These are phyloP conservation scores for Stenocarpella maydis DNA, from an alignment of 2,329 filamentous ascomycete genomes.

Conservation along the genomic window DNA sequence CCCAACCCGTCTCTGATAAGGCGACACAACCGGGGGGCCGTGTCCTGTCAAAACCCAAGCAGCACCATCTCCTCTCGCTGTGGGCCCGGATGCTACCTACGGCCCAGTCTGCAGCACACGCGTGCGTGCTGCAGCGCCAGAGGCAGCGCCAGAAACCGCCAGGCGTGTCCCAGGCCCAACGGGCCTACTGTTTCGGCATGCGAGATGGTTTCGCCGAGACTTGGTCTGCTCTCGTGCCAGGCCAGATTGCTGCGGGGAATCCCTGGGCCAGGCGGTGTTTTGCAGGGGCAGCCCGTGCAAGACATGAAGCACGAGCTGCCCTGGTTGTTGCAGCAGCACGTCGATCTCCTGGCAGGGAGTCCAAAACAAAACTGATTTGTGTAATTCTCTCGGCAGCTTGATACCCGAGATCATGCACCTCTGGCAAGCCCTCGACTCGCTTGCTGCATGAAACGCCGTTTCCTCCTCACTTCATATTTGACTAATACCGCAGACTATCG, in stretches of 20 bases:
- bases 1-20: background rate
- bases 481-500: background rate
- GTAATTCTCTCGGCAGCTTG: slow-evolving; percentile 15
- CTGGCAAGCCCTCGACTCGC: background rate
- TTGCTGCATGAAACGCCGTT: slow-evolving; percentile 11
- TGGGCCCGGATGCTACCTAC: slow-evolving; percentile 9
- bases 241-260: slow-evolving; percentile 20
- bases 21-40: background rate
- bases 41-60: slow-evolving; percentile 17
- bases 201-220: slow-evolving; percentile 17
- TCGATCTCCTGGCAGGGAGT: slow-evolving; percentile 11
- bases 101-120: slow-evolving; percentile 1
- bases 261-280: slow-evolving; percentile 4
- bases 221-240: slow-evolving; percentile 20
- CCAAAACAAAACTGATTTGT: slow-evolving; percentile 22
- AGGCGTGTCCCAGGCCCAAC: background rate
- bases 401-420: slow-evolving; percentile 19
- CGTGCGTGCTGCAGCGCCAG: background rate
- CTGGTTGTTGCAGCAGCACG: slow-evolving; percentile 17
- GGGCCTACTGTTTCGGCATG: slow-evolving; percentile 8
- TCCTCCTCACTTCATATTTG: slow-evolving; percentile 7
- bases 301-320: slow-evolving; percentile 19
- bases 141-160: background rate
- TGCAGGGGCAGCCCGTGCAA: slow-evolving; percentile 23
- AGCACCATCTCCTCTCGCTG: background rate